Evolutionary conservation across 345 rosid genomes (phyloP).

Genomic region (Eucalyptus curtisii): DNA sequence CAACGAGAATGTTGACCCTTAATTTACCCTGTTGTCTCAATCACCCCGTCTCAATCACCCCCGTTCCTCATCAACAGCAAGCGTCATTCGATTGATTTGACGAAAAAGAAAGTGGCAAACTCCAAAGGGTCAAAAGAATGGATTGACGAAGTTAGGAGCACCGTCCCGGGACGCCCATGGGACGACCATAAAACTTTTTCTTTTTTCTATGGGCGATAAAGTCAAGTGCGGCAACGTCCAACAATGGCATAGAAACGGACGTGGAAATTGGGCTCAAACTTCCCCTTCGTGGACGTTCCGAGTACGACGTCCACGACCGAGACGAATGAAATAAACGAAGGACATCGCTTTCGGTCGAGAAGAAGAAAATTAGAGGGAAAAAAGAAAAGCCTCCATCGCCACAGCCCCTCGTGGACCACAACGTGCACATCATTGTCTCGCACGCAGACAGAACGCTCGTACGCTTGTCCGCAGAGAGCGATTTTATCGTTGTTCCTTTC

Average conservation of each 20-base stretch:
- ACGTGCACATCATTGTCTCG: background rate
- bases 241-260: background rate
- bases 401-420: background rate
- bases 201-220: background rate
- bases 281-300: background rate
- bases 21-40: background rate
- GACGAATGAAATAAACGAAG: background rate
- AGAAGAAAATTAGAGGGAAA: background rate
- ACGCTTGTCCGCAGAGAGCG: background rate
- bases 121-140: background rate
- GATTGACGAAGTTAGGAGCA: background rate
- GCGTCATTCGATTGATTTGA: background rate
- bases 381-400: background rate
- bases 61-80: too few relatives aligned
- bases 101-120: background rate
- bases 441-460: background rate
- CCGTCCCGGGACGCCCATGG: background rate
- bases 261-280: background rate
- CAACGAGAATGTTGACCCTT: too few relatives aligned
- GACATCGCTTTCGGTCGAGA: background rate
- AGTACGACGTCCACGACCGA: background rate
- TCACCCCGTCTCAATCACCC: background rate
- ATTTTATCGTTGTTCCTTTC: background rate
- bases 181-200: background rate
- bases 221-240: background rate